Evolutionary conservation across 495 filamentous ascomycete species (phyloP), one percentile per base, ranked within the genome.

Genomic region (Daldinia decipiens): DNA sequence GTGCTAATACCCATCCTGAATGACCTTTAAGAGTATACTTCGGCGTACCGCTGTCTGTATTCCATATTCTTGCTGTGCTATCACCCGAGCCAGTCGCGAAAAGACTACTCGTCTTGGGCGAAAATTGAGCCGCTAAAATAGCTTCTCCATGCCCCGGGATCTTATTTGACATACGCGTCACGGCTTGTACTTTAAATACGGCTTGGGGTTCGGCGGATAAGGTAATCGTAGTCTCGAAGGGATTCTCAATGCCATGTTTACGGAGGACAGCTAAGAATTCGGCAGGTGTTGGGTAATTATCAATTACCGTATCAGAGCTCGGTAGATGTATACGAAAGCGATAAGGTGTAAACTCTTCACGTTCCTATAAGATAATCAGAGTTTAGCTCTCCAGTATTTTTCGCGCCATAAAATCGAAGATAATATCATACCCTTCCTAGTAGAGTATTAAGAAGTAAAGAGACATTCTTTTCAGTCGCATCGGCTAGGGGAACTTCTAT

Each of bases 51-150:
- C 93, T 98, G 74, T 98, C 92, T 59, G 93, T 96, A 72, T 99
- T 95, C 91, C 93, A 98, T 81, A 99, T 88, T 52, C 96, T 84
- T 6, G 95, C 96, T 6, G 96, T 98, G 34, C 89, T 88, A 72
- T 99, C 96, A 38, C 96, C 96, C 67, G 91, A 93, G 0, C 94
- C 96, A 6, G 91, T 95, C 0, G 94, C 93, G 81, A 99, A 88
- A 60, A 90, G 87, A 7, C 91, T 88, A 2, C 93, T 95, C 4
- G 86, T 89, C 26, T 86, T 85, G 0, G 96, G 96, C 0, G 93
- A 96, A 80, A 98, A 99, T 40, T 93, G 89, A 9, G 90, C 91
- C 15, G 92, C 87, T 5, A 99, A 87, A 70, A 99, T 99, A 0
- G 93, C 88, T 74, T 97, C 92, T 4, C 93, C 95, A 77, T 99